Percentiles rank a stretch among this genome's conserved stretches.
These are phyloP conservation scores for Quercus tomentella DNA, from an alignment of 331 rosid genomes.

Conservation along the genomic window DNA sequence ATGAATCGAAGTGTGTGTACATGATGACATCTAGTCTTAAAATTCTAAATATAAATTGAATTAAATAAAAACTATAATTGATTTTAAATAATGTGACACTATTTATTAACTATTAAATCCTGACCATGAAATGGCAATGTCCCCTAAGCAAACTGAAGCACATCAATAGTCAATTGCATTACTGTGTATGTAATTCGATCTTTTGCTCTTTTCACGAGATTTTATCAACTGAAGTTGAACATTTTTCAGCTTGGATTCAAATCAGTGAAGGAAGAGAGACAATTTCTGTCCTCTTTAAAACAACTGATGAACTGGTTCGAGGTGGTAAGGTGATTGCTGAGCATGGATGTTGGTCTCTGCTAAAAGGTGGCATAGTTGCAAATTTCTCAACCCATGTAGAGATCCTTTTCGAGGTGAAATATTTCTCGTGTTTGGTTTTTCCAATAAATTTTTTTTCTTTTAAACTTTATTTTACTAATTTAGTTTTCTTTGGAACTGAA, in stretches of 20 bases:
- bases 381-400: constrained; percentile 51
- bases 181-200: background rate
- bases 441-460: background rate
- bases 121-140: no score
- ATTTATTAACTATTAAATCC: no score
- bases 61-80: no score
- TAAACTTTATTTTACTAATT: background rate
- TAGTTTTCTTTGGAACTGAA: background rate
- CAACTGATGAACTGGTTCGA: constrained; percentile 19
- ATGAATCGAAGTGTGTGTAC: no score
- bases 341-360: constrained; percentile 74
- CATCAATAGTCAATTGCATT: no score
- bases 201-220: background rate
- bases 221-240: background rate
- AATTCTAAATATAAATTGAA: no score
- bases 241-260: constrained; percentile 72
- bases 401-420: constrained; percentile 58
- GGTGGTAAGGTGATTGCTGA: constrained; percentile 57
- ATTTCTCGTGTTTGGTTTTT: background rate
- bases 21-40: no score
- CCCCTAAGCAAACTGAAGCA: no score
- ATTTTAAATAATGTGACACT: no score
- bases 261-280: constrained; percentile 59
- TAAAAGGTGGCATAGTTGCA: constrained; percentile 80
- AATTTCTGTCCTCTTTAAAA: constrained; percentile 51